Percentiles rank a stretch among this genome's conserved stretches.
These are phyloP conservation scores for Colletotrichum karsti DNA, from an alignment of 2,329 filamentous ascomycete species.

Conservation along the genomic window DNA sequence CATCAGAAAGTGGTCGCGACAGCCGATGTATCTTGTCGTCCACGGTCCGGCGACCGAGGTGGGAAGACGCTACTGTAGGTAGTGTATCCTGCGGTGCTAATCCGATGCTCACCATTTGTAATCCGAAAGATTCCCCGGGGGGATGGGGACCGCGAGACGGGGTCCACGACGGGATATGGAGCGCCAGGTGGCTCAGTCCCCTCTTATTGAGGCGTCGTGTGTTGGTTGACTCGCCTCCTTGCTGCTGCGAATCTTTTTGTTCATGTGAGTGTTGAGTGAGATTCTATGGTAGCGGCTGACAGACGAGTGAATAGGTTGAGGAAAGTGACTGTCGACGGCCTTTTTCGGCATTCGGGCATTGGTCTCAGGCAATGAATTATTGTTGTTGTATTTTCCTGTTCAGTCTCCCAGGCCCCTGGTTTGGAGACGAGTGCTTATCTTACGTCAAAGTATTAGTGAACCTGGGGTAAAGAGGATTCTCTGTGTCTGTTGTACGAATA, in stretches of 20 bases:
- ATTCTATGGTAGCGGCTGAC: background rate
- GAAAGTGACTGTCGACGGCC: conserved; percentile 12
- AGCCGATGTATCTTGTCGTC: background rate
- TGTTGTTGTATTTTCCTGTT: background rate
- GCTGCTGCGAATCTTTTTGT: background rate
- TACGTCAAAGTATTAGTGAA: background rate
- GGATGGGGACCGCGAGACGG: background rate
- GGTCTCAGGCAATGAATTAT: background rate
- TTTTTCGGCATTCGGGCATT: conserved; percentile 28
- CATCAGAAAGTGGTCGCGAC: background rate
- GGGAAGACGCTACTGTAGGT: background rate
- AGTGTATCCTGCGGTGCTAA: too few relatives aligned
- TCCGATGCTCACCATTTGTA: conserved; percentile 20
- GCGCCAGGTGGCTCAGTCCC: background rate
- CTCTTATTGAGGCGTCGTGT: conserved; percentile 4
- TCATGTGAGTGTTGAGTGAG: background rate
- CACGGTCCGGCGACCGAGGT: background rate
- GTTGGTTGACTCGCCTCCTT: conserved; percentile 14
- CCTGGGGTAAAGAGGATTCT: background rate
- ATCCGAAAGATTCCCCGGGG: conserved; percentile 28
- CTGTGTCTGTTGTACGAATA: background rate
- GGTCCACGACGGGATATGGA: conserved; percentile 25
- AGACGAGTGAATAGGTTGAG: background rate
- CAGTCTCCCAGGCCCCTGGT: background rate
- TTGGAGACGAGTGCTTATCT: background rate